phyloP scores from a whole-genome alignment of 2,329 filamentous ascomycete species.

The Penicillium palitans region DNA sequence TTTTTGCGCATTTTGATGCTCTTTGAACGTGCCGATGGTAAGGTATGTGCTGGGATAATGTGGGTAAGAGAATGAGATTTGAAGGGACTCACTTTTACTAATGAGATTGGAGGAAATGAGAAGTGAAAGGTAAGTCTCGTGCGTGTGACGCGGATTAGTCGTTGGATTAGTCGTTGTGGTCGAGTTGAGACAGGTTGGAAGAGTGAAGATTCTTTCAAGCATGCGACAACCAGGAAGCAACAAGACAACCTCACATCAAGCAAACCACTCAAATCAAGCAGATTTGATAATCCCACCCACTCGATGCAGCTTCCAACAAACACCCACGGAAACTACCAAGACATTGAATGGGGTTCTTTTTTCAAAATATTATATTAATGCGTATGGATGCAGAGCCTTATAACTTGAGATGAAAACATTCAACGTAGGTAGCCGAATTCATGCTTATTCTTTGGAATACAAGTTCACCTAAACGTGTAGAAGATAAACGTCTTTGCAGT shows the following conservation, averaged over 20 bases:
- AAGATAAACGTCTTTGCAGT: background rate
- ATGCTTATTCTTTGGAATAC: background rate
- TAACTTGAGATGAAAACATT: background rate
- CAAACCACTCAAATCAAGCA: background rate
- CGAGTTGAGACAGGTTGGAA: background rate
- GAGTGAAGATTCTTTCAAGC: background rate
- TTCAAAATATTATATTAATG: too few relatives aligned
- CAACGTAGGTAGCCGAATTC: background rate
- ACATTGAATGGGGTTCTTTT: too few relatives aligned
- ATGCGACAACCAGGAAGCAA: background rate
- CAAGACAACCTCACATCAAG: background rate
- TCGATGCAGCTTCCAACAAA: background rate
- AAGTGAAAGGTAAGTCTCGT: background rate
- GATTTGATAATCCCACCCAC: background rate
- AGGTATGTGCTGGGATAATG: background rate
- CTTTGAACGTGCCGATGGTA: background rate
- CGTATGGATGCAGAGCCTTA: background rate
- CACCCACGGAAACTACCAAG: background rate
- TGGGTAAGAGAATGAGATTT: too few relatives aligned
- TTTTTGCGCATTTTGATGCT: conserved; percentile 4
- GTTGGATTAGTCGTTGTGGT: background rate
- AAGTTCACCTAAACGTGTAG: background rate
- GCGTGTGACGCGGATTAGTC: background rate
- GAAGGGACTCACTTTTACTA: background rate
- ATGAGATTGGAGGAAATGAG: background rate